Conservation (phyloP, 768 basidiomycete genomes). For the Mycena kentingensis region DNA sequence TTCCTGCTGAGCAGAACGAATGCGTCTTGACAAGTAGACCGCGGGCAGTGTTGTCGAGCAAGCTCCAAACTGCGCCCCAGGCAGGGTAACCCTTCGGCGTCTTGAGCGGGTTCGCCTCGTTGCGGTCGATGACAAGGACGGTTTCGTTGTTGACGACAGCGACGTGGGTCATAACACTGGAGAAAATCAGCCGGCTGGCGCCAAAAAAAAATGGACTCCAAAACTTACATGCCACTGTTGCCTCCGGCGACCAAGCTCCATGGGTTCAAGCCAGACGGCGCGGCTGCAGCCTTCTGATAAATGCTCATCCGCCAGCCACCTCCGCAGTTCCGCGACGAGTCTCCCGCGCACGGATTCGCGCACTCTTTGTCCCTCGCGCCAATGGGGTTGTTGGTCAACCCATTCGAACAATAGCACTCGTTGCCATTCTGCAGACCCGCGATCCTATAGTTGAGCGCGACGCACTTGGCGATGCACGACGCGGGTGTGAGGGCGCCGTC, state of each 20-base stretch:
- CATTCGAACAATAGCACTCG: conserved; percentile 15
- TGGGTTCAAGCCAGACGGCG: conserved; percentile 9
- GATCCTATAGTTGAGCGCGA: neutral
- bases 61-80: conserved; percentile 18
- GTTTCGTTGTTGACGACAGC: conserved; percentile 16
- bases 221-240: conserved; percentile 15
- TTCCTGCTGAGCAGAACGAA: conserved; percentile 17
- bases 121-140: conserved; percentile 17
- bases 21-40: conserved; percentile 11
- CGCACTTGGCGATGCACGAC: conserved; percentile 14
- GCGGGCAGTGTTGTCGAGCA: conserved; percentile 3
- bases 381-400: conserved; percentile 13
- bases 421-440: conserved; percentile 15
- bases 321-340: conserved; percentile 14
- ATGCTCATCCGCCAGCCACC: conserved; percentile 9
- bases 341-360: conserved; percentile 5
- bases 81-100: conserved; percentile 5
- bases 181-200: neutral
- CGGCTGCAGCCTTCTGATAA: conserved; percentile 8
- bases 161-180: conserved; percentile 18
- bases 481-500: conserved; percentile 12
- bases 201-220: neutral
- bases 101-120: conserved; percentile 15
- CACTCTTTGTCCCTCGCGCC: conserved; percentile 10
- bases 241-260: conserved; percentile 14